Evolutionary conservation across 1,139 yeast genomes (phyloP), one percentile per base, ranked within the genome.

Genomic region (Sugiyamaella japonica): DNA sequence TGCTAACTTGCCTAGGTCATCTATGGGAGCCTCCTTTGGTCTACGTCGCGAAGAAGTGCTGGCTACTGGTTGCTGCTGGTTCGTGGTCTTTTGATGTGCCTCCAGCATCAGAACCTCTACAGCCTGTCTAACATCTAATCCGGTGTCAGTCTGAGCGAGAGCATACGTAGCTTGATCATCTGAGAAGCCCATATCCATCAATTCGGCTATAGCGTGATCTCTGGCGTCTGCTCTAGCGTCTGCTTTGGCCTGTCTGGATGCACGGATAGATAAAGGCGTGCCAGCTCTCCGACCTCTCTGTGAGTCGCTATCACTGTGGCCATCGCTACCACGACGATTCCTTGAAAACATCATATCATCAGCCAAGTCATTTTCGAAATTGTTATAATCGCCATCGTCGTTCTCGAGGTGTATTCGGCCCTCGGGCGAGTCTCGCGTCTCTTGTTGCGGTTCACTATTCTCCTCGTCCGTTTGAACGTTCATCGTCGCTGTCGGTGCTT

Each of bases 161-260:
- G 96, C 95, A 7, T 74, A 73, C 42, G 76, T 78, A 3, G 95
- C 83, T 51, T 78, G 81, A 1, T 82, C 85, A 1, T 79, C 72
- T 0, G 85, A 72, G 63, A 89, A 89, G 1, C 96, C 96, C 80
- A 89, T 88, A 59, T 89, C 95, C 1, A 88, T 71, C 52, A 89
- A 73, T 62, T 84, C 88, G 0, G 93, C 93, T 25, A 88, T 68
- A 1, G 83, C 75, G 20, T 75, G 76, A 63, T 86, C 95, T 41
- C 71, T 60, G 3, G 69, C 66, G 46, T 68, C 70, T 10, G 58
- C 47, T 7, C 29, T 43, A 12, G 40, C 66, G 46, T 68, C 70
- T 10, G 58, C 47, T 7, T 23, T 43, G 8, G 40, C 44, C 7
- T 40, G 31, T 34, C 38, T 12, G 9, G 13, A 44, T n/a, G 48